Percentiles rank a stretch among this genome's conserved stretches.
phyloP scores from a whole-genome alignment of 257 asterid genomes.

The Jacaranda mimosifolia region DNA sequence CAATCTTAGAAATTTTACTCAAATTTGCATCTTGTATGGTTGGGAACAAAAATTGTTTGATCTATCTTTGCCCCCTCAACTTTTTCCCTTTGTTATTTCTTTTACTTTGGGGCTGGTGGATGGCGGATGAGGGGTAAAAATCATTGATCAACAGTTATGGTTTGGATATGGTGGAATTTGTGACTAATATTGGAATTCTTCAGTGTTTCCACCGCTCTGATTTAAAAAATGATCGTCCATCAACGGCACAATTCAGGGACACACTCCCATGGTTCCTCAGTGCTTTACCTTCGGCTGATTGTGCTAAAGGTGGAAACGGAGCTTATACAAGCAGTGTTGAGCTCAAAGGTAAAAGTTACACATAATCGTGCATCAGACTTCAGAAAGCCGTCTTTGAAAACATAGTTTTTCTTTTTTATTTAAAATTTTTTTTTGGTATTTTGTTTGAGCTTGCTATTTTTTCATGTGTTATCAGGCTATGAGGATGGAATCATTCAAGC shows the following conservation, averaged over 20 bases:
- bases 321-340: conserved; percentile 89
- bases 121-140: too few species aligned
- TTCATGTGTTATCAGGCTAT: conserved; percentile 60
- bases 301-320: conserved; percentile 98
- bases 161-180: background rate
- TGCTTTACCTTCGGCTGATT: conserved; percentile 95
- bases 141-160: too few species aligned
- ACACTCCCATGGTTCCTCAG: conserved; percentile 96
- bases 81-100: too few species aligned
- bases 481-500: conserved; percentile 81
- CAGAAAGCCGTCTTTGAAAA: too few species aligned
- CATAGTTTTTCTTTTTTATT: too few species aligned
- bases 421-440: background rate
- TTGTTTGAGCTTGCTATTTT: conserved; percentile 31
- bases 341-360: conserved; percentile 60
- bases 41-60: background rate
- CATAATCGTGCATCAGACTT: too few species aligned
- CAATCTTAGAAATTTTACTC: background rate
- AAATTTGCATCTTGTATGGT: background rate
- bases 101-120: too few species aligned
- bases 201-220: conserved; percentile 97
- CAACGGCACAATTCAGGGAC: conserved; percentile 79
- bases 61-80: background rate
- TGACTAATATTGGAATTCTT: conserved; percentile 47
- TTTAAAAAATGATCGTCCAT: conserved; percentile 83